A percentile compares a stretch with the other conserved stretches of the same genome.
Evolutionary conservation across 192 early-diverging fungal species (phyloP).

Genomic region (Coemansia aciculifera): DNA sequence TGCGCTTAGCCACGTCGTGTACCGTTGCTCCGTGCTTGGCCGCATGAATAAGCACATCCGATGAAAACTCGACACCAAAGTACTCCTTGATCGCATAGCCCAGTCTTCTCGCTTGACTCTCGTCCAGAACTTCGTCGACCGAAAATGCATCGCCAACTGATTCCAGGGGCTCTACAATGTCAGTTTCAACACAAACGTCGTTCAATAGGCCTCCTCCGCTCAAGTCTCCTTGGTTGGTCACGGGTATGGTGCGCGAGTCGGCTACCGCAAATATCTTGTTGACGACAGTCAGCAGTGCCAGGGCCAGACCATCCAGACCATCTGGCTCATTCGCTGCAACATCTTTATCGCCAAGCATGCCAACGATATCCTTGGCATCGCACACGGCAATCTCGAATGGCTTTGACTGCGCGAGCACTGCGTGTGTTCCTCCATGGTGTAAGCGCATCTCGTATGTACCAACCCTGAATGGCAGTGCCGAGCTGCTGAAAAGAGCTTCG

Average conservation of each 20-base stretch:
- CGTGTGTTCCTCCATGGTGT: slow-evolving; percentile 86
- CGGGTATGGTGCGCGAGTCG: slow-evolving; percentile 24
- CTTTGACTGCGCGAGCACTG: slow-evolving; percentile 70
- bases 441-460: slow-evolving; percentile 91
- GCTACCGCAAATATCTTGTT: slow-evolving; percentile 53
- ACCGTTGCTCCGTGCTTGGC: slow-evolving; percentile 57
- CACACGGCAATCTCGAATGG: slow-evolving; percentile 76
- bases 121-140: slow-evolving; percentile 45
- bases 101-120: slow-evolving; percentile 66
- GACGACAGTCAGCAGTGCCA: slow-evolving; percentile 39
- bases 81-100: slow-evolving; percentile 80
- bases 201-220: background rate
- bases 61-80: slow-evolving; percentile 86
- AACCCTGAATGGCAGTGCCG: slow-evolving; percentile 77
- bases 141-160: slow-evolving; percentile 38
- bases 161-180: slow-evolving; percentile 49
- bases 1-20: slow-evolving; percentile 53
- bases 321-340: background rate
- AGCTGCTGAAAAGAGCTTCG: slow-evolving; percentile 63
- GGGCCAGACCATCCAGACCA: slow-evolving; percentile 29
- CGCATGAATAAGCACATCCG: slow-evolving; percentile 46
- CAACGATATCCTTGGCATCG: slow-evolving; percentile 21
- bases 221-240: background rate
- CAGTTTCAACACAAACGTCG: slow-evolving; percentile 43
- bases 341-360: slow-evolving; percentile 10